Base-by-base conservation (phyloP, 2,329 filamentous ascomycete species). In the Sporothrix brasiliensis region DNA sequence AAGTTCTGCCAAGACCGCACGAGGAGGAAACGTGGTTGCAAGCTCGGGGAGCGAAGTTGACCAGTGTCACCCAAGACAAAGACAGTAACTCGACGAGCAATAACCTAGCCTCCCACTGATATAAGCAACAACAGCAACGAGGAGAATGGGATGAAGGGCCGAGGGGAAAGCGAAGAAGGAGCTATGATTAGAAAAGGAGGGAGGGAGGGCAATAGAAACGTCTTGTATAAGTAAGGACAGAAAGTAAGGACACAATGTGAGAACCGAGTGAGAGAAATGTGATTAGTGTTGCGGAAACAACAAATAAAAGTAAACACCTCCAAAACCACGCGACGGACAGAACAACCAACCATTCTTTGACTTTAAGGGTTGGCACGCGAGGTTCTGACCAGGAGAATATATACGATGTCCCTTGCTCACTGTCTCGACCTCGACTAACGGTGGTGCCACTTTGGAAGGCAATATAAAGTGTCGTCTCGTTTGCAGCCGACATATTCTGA, bases 341-440 rank as follows among this genome's bases (percentile, higher is more conserved):
- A 34, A 1, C 6, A n/a, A 47, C 39, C 58, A 27, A 47, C 58
- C 58, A 21, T 11, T 34, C 21, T 50, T 24, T 49, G 3, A 10
- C 24, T 34, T n/a, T 53, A 7, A 24, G 41, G 19, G 27, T 30
- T 41, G 49, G 13, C 34, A 27, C 7, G 34, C 44, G 34, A 44
- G 65, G 30, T 54, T 56, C 11, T 30, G 30, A 27, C 44, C 50
- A 24, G 30, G n/a, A n/a, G 65, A 44, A 47, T 47, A 67, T 67
- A 54, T 67, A 53, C 30, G 30, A 53, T 67, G 30, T 53, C 2
- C 49, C n/a, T 24, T 9, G 30, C 19, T 24, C 30, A 52, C 16
- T 53, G 27, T 67, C 47, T 19, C 63, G 30, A 30, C 21, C 63
- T 67, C 41, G 30, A 39, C 63, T 11, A 39, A 24, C 10, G 21